Evolutionary conservation across 1,139 yeast genomes (phyloP).

Genomic region (Geotrichum reessii): DNA sequence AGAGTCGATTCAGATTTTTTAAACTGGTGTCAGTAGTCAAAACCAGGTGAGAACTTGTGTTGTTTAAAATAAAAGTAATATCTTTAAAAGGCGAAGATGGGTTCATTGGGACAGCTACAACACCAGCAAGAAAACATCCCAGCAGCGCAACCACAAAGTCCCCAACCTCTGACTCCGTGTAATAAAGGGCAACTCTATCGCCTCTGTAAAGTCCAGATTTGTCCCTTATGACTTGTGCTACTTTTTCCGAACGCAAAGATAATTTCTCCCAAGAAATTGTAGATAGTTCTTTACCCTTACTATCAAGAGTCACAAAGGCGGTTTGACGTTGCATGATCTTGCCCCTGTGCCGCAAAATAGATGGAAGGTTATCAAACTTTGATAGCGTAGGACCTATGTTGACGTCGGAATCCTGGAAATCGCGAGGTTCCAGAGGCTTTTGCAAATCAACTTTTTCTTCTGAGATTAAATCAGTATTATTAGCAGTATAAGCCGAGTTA

Average conservation of each 20-base stretch:
- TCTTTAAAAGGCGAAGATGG: conserved; percentile 64
- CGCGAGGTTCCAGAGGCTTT: conserved; percentile 41
- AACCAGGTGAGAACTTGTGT: conserved; percentile 72
- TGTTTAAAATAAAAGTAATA: conserved; percentile 61
- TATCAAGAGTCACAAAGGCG: conserved; percentile 69
- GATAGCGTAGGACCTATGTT: conserved; percentile 34
- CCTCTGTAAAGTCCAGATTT: conserved; percentile 67
- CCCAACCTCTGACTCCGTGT: conserved; percentile 75
- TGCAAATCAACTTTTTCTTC: conserved; percentile 30
- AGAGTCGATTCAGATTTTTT: conserved; percentile 60
- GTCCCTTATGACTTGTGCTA: conserved; percentile 81
- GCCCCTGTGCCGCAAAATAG: conserved; percentile 70
- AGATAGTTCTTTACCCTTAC: conserved; percentile 72
- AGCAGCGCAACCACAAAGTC: conserved; percentile 82
- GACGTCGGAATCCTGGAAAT: conserved; percentile 35
- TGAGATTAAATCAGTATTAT: neutral
- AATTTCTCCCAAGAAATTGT: conserved; percentile 87
- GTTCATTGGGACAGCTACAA: conserved; percentile 89
- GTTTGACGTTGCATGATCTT: conserved; percentile 56
- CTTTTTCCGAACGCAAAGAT: conserved; percentile 73
- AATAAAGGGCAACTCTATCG: conserved; percentile 78
- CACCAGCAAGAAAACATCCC: conserved; percentile 91
- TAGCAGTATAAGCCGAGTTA: neutral
- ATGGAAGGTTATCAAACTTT: conserved; percentile 56
- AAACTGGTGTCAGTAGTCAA: conserved; percentile 75